phyloP scores from a whole-genome alignment of 1,139 yeast species.

The Hansenula sp. region DNA sequence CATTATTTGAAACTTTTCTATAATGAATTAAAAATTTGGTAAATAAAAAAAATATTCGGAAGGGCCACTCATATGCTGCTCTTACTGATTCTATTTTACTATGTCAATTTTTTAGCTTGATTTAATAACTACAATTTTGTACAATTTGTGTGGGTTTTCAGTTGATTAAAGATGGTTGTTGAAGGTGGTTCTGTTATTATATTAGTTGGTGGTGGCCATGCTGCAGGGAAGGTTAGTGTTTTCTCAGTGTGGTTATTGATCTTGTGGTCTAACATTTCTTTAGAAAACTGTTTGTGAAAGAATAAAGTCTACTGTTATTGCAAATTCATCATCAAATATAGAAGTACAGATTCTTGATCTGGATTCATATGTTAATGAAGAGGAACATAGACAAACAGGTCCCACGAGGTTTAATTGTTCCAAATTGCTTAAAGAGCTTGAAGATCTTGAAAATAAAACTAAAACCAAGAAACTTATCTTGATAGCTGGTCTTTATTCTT shows the following conservation, averaged over 20 bases:
- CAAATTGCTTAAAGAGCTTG: slow-evolving; percentile 23
- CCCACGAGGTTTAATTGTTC: slow-evolving; percentile 34
- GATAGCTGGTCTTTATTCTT: slow-evolving; percentile 77
- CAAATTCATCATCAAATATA: slow-evolving; percentile 15
- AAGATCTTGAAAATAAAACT: slow-evolving; percentile 6
- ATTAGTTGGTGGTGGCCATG: slow-evolving; percentile 73
- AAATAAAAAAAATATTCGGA: too few relatives aligned
- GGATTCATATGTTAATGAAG: slow-evolving; percentile 21
- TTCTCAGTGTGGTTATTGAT: slow-evolving; percentile 15
- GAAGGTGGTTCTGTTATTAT: slow-evolving; percentile 32
- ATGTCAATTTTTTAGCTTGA: too few relatives aligned
- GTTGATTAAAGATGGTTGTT: not conserved
- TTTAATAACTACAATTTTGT: too few relatives aligned
- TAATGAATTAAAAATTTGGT: too few relatives aligned
- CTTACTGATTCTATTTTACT: too few relatives aligned
- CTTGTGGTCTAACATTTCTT: not conserved
- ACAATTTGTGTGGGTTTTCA: not conserved
- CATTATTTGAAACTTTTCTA: too few relatives aligned
- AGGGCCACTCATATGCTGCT: too few relatives aligned
- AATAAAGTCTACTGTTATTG: slow-evolving; percentile 19
- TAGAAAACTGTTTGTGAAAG: slow-evolving; percentile 18
- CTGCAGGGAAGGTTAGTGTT: slow-evolving; percentile 55
- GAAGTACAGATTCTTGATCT: slow-evolving; percentile 40
- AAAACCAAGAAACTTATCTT: slow-evolving; percentile 36
- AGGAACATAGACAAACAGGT: not conserved